Evolutionary conservation across 495 filamentous ascomycete genomes (phyloP), one percentile per base, ranked within the genome.

Genomic region (Penicillium tannophilum): DNA sequence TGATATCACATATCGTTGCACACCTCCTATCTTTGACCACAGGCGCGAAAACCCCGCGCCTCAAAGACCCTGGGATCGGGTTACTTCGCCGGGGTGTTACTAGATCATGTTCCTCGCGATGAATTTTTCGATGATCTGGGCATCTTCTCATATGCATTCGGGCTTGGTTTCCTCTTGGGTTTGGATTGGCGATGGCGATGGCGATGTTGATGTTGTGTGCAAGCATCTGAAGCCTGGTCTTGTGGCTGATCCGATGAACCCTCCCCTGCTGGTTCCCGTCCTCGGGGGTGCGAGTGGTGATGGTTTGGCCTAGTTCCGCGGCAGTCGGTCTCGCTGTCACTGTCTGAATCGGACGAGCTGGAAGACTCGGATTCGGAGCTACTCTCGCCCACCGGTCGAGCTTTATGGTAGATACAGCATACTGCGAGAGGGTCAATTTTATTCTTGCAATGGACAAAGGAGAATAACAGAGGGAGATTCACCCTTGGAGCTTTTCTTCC

Each of bases 341-440:
- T 86, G 55, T 86, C 80, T 28, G 86, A 85, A 56, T 86, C 86
- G 48, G 81, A 84, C 16, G 82, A 84, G 44, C 81, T 86, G 28
- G 85, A 81, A 61, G 80, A 69, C 42, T 86, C 87, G 26, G 86
- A 88, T 63, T 92, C 89, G 56, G 88, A 88, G 60, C 86, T 91
- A 16, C 91, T 96, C 71, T 97, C 94, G 72, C 88, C 94, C 9
- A 92, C 84, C 42, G 82, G 84, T 52, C 86, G 88, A 3, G 90
- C 85, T 58, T 90, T 89, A 77, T 96, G 92, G 78, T 97, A 99
- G 70, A 98, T 98, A 72, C 94, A 99, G 83, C 94, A 99, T 23
- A 98, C 95, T 97, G 63, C 19, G 20, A 12, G 44, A 36, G 20
- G 19, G 35, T 63, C 44, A 47, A 58, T 31, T 3, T 30, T 11